A percentile compares a stretch with the other conserved stretches of the same genome.
phyloP scores from a whole-genome alignment of 1,139 yeast genomes.

The Yamadazyma mexicana region DNA sequence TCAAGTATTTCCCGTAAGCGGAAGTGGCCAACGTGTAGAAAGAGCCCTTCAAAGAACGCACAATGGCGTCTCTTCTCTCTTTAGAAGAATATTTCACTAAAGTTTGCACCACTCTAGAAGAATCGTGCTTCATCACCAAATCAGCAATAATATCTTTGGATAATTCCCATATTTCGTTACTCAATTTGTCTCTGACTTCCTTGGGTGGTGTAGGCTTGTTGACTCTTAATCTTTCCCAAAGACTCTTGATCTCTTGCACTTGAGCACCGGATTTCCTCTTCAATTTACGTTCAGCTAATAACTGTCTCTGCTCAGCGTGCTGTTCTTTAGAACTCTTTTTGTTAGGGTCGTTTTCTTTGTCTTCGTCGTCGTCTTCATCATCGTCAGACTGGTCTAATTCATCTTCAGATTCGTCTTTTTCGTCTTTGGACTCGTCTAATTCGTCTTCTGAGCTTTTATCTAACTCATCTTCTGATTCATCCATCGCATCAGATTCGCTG shows the following conservation, averaged over 20 bases:
- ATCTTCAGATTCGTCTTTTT: conserved; percentile 21
- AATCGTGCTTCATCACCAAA: conserved; percentile 91
- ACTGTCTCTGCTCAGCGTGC: conserved; percentile 81
- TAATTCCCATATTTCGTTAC: conserved; percentile 83
- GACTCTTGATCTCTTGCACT: conserved; percentile 78
- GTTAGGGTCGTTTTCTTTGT: conserved; percentile 32
- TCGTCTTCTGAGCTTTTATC: no score
- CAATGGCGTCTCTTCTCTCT: conserved; percentile 74
- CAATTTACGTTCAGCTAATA: conserved; percentile 79
- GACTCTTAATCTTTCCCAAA: conserved; percentile 92
- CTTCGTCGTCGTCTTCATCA: conserved; percentile 15
- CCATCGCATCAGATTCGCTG: conserved; percentile 2
- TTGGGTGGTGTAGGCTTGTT: conserved; percentile 82
- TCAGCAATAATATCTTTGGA: conserved; percentile 78
- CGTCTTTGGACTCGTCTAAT: conserved; percentile 22
- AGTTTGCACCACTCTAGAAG: conserved; percentile 94
- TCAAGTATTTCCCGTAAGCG: conserved; percentile 87
- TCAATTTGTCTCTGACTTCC: conserved; percentile 71
- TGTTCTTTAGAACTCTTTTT: conserved; percentile 63
- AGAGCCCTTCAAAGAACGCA: conserved; percentile 68
- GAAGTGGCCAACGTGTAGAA: conserved; percentile 85
- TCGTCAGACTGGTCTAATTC: conserved; percentile 20
- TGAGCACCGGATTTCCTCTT: conserved; percentile 83
- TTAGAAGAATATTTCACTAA: conserved; percentile 82
- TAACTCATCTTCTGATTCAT: conserved; percentile 16